A percentile compares a stretch with the other conserved stretches of the same genome.
Evolutionary conservation across 495 filamentous ascomycete genomes (phyloP).

Genomic region (Hypoxylon rickii): DNA sequence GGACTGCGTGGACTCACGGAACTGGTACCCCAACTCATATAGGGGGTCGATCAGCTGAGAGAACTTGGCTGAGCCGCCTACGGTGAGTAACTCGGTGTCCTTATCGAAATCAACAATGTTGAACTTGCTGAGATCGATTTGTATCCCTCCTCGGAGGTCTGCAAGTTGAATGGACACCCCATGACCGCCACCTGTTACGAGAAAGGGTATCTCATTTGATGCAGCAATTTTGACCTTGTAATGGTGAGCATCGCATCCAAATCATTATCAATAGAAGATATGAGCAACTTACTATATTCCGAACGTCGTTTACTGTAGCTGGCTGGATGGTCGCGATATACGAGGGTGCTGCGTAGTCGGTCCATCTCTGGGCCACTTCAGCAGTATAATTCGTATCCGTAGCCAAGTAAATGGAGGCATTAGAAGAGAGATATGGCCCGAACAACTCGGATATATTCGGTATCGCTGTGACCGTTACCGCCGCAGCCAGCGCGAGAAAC

Average conservation of each 20-base stretch:
- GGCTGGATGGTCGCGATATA: conserved; percentile 39
- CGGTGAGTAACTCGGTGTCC: background rate
- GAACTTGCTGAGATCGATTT: conserved; percentile 26
- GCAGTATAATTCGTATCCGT: conserved; percentile 3
- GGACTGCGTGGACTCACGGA: conserved; percentile 2
- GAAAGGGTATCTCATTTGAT: conserved; percentile 31
- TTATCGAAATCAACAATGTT: conserved; percentile 4
- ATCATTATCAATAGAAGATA: background rate
- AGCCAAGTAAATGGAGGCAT: conserved; percentile 5
- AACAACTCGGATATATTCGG: conserved; percentile 6
- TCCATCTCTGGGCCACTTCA: background rate
- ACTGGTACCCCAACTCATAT: conserved; percentile 4
- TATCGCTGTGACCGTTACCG: background rate
- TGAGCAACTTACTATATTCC: conserved; percentile 28
- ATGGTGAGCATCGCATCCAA: background rate
- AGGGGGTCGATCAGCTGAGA: conserved; percentile 7
- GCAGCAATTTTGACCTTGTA: conserved; percentile 13
- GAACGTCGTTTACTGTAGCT: conserved; percentile 34
- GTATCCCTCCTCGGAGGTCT: conserved; percentile 6
- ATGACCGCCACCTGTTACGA: conserved; percentile 40
- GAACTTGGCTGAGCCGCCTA: conserved; percentile 3
- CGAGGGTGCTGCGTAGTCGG: conserved; percentile 22
- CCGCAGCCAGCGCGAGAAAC: background rate
- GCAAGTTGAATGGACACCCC: conserved; percentile 19
- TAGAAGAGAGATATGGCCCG: conserved; percentile 9